A percentile compares a stretch with the other conserved stretches of the same genome.
phyloP scores from a whole-genome alignment of 2,329 filamentous ascomycete species.

The Zymoseptoria brevis region DNA sequence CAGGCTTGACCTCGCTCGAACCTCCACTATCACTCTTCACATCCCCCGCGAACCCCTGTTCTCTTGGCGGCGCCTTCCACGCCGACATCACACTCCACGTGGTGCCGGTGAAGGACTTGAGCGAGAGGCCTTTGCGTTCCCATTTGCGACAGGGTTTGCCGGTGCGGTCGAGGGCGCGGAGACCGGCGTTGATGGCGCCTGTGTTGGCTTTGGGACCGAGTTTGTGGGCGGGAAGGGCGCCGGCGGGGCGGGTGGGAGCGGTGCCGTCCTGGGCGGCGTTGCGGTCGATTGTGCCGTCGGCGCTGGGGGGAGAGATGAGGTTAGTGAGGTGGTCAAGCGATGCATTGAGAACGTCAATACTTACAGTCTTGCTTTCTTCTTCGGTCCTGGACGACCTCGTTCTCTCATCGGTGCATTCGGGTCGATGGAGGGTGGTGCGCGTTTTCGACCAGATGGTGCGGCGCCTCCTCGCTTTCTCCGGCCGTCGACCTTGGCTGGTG shows the following conservation, averaged over 20 bases:
- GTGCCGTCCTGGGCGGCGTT: slow-evolving; percentile 30
- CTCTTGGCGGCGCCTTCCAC: slow-evolving; percentile 62
- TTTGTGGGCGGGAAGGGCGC: slow-evolving; percentile 55
- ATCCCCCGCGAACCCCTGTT: slow-evolving; percentile 54
- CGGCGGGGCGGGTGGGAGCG: slow-evolving; percentile 3
- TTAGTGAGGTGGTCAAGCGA: not conserved
- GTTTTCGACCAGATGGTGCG: slow-evolving; percentile 22
- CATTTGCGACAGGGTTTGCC: slow-evolving; percentile 90
- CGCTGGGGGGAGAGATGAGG: slow-evolving; percentile 32
- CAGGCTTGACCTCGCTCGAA: slow-evolving; percentile 48
- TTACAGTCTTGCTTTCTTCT: slow-evolving; percentile 93
- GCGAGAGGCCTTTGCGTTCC: slow-evolving; percentile 69
- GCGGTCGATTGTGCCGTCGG: slow-evolving; percentile 43
- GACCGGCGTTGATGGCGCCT: slow-evolving; percentile 91
- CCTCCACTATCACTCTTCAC: slow-evolving; percentile 48
- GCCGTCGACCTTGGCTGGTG: slow-evolving; percentile 36
- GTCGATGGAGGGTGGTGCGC: slow-evolving; percentile 42
- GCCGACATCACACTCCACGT: slow-evolving; percentile 66
- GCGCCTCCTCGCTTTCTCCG: slow-evolving; percentile 61
- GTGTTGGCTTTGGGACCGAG: slow-evolving; percentile 94
- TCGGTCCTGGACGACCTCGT: slow-evolving; percentile 78
- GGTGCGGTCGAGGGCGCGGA: slow-evolving; percentile 85
- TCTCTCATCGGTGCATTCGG: slow-evolving; percentile 26
- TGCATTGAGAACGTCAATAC: slow-evolving; percentile 34
- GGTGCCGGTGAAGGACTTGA: slow-evolving; percentile 90